A percentile compares a stretch with the other conserved stretches of the same genome.
Conservation (phyloP, 352 stramenopile species). For the Pythium dissotocum region DNA sequence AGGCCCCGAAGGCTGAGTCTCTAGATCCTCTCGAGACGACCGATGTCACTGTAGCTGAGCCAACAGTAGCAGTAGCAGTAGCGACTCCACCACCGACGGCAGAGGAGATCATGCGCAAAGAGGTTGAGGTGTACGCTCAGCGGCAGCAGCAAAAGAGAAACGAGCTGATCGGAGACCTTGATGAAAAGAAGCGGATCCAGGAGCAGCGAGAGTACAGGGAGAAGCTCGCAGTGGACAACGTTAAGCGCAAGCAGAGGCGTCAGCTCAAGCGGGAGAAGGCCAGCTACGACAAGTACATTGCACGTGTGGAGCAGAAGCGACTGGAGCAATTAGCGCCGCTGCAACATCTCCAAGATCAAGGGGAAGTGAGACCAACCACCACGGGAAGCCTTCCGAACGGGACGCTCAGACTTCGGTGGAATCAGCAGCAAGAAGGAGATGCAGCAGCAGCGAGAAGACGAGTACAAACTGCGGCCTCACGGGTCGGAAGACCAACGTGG, state of each 20-base stretch:
- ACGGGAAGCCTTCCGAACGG: not conserved
- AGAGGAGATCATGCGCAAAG: slow-evolving; percentile 9
- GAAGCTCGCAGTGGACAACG: slow-evolving; percentile 41
- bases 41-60: not conserved
- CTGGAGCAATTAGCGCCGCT: slow-evolving; percentile 12
- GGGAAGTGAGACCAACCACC: not conserved
- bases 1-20: not conserved
- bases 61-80: not conserved
- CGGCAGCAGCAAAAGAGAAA: slow-evolving; percentile 32
- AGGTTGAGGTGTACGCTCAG: slow-evolving; percentile 29
- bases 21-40: not conserved
- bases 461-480: slow-evolving; percentile 16
- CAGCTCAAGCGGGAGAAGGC: slow-evolving; percentile 36
- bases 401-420: slow-evolving; percentile 6
- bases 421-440: not conserved
- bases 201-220: slow-evolving; percentile 52
- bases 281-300: slow-evolving; percentile 36
- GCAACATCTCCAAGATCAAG: not conserved
- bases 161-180: slow-evolving; percentile 32
- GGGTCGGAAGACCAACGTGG: slow-evolving; percentile 23
- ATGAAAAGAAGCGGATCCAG: slow-evolving; percentile 45
- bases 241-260: slow-evolving; percentile 43
- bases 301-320: slow-evolving; percentile 33
- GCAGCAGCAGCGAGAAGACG: slow-evolving; percentile 1
- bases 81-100: not conserved